A percentile compares a stretch with the other conserved stretches of the same genome.
These are phyloP conservation scores for Tympanopsis confertula DNA, from an alignment of 2,329 filamentous ascomycete genomes.

Conservation along the genomic window DNA sequence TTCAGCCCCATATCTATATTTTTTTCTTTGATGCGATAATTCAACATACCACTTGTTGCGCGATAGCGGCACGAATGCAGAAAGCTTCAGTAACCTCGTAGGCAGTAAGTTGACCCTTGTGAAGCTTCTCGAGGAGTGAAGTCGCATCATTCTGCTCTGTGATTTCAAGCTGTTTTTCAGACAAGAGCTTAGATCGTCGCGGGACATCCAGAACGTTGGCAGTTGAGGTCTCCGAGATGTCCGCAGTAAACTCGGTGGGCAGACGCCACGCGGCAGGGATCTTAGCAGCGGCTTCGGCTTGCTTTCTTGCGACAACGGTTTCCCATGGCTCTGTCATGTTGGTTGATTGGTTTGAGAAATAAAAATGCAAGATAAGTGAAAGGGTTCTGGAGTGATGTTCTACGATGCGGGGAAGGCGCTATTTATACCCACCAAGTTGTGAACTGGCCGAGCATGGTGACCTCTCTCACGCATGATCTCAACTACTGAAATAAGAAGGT, in stretches of 20 bases:
- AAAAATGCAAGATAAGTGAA: too few species aligned
- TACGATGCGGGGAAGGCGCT: too few species aligned
- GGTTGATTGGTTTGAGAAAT: too few species aligned
- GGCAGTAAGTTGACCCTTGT: constrained; percentile 1
- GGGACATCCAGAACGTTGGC: neutral
- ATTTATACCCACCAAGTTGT: too few species aligned
- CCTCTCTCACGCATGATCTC: too few species aligned
- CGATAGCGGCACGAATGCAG: constrained; percentile 13
- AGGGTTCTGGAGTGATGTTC: too few species aligned
- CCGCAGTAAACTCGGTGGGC: neutral
- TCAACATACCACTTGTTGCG: constrained; percentile 1
- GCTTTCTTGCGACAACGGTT: neutral
- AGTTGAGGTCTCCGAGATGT: neutral
- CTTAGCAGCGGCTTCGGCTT: neutral
- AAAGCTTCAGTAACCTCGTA: constrained; percentile 26
- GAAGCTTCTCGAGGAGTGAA: neutral
- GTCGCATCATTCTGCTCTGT: neutral
- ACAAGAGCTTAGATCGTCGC: neutral
- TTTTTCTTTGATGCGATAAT: constrained; percentile 13
- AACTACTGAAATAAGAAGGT: too few species aligned
- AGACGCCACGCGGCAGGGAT: neutral
- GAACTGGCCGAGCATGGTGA: too few species aligned
- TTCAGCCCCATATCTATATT: constrained; percentile 11
- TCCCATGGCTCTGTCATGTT: too few species aligned
- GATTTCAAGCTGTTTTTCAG: neutral